A percentile compares a stretch with the other conserved stretches of the same genome.
Conservation (phyloP, 2,329 filamentous ascomycete genomes). For the Aschersonia sp. region DNA sequence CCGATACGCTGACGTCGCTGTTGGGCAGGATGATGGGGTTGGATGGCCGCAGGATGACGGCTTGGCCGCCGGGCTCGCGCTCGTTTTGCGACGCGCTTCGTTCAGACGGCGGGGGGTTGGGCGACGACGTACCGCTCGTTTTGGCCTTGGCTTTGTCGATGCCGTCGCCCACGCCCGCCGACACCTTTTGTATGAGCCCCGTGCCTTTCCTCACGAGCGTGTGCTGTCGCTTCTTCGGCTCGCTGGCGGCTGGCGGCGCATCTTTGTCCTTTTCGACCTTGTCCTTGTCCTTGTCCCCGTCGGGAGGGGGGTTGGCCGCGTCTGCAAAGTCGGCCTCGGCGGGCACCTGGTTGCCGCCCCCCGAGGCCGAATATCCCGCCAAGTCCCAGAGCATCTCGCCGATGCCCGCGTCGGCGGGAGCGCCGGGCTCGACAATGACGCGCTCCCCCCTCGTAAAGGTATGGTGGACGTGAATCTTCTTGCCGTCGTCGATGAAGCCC, state of each 20-base stretch:
- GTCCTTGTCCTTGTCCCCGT: slow-evolving; percentile 12
- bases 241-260: background rate
- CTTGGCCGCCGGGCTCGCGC: slow-evolving; percentile 47
- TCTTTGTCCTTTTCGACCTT: too few species aligned
- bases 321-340: slow-evolving; percentile 19
- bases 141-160: slow-evolving; percentile 10
- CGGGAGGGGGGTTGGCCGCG: background rate
- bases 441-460: slow-evolving; percentile 64
- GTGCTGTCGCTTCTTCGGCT: slow-evolving; percentile 6
- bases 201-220: slow-evolving; percentile 14
- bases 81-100: background rate
- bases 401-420: slow-evolving; percentile 33
- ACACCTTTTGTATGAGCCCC: slow-evolving; percentile 19
- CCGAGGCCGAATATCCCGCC: slow-evolving; percentile 21
- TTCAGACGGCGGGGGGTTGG: slow-evolving; percentile 1
- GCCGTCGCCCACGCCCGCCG: slow-evolving; percentile 8
- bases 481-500: slow-evolving; percentile 79
- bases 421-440: slow-evolving; percentile 45
- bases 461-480: slow-evolving; percentile 71
- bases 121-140: slow-evolving; percentile 5
- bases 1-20: slow-evolving; percentile 79
- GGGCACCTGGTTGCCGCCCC: slow-evolving; percentile 16
- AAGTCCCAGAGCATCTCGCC: slow-evolving; percentile 40
- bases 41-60: slow-evolving; percentile 64
- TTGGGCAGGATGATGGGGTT: slow-evolving; percentile 57